Base-by-base conservation (phyloP, 768 basidiomycete species). In the Suillus subalutaceus region DNA sequence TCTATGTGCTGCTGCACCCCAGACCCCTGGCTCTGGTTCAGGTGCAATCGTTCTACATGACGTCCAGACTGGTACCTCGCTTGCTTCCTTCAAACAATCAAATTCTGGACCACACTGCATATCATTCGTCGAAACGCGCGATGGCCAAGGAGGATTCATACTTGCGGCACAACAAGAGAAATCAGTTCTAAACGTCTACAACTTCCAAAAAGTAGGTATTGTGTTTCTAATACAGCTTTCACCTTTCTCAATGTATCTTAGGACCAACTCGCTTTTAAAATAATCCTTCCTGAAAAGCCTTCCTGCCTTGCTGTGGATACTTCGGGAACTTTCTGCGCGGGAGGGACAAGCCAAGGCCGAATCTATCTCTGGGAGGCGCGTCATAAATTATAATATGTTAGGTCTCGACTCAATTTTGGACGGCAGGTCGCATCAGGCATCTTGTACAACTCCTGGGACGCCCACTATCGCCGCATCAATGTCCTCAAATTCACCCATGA, bases 301-400 rank as follows among this genome's bases (percentile, higher is more conserved):
- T 85, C 89, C 32, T 94, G 92, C 70, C 84, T 97, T 48, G 83
- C 91, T 6, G 73, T 94, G 8, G 93, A 96, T 76, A 82, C 82
- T 20, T 82, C 81, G 56, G 96, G 95, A 4, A 78, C 81, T 43
- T 92, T 89, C 70, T 95, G 93, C 71, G 96, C 93, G 0, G 96
- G 92, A 32, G 97, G 96, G 40, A 96, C 95, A 0, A 77, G 85
- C 5, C 90, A 92, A 72, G 97, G 97, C 38, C 88, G 96, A 62
- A 86, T 99, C 71, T 96, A 96, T 73, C 79, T 99, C 1, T 99
- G 97, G 97, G 96, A 98, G 92, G 96, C 90, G 69, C 72, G 89
- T 84, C 65, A 37, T 12, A 6, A 56, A 65, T 23, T 65, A n/a
- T 53, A 59, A 30, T 37, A 26, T n/a, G 26, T 58, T 9, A 20